These are phyloP conservation scores for Nitzschia palea DNA, from an alignment of 108 stramenopile species.

Conservation along the genomic window DNA sequence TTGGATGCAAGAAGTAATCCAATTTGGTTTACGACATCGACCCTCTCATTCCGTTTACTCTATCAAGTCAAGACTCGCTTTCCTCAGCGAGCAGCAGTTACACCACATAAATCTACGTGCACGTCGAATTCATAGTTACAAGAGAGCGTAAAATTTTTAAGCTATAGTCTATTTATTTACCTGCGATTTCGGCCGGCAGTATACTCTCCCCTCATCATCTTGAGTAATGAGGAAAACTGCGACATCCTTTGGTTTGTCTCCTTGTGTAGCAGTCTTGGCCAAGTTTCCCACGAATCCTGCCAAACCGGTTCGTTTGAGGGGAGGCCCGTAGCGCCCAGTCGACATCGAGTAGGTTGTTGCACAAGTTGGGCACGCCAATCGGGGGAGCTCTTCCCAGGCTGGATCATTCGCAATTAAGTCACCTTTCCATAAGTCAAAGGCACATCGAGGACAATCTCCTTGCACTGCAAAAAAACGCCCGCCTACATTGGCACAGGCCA, in stretches of 20 bases:
- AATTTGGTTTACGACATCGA: no score
- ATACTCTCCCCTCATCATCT: conserved; percentile 74
- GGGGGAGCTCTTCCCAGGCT: conserved; percentile 60
- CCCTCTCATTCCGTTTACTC: no score
- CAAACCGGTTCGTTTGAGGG: conserved; percentile 69
- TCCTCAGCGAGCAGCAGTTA: no score
- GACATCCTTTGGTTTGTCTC: conserved; percentile 51
- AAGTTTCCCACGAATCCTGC: conserved; percentile 71
- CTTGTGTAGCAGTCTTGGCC: conserved; percentile 72
- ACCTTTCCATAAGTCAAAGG: conserved; percentile 79
- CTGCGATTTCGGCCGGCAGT: conserved; percentile 38
- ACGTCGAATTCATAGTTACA: no score
- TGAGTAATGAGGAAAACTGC: conserved; percentile 60
- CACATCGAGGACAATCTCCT: conserved; percentile 77
- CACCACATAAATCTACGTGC: no score
- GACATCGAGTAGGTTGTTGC: conserved; percentile 63
- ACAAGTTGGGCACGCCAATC: conserved; percentile 82
- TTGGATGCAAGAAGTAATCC: no score
- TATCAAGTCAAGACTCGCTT: no score
- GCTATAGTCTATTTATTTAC: no score
- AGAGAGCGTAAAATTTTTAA: no score
- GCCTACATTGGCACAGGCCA: conserved; percentile 74
- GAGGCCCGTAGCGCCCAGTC: conserved; percentile 74
- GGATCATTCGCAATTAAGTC: conserved; percentile 62
- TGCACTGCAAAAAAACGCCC: conserved; percentile 66